Percentiles rank a stretch among this genome's conserved stretches.
Conservation (phyloP, 768 basidiomycete species). For the Pleurotus pulmonarius region DNA sequence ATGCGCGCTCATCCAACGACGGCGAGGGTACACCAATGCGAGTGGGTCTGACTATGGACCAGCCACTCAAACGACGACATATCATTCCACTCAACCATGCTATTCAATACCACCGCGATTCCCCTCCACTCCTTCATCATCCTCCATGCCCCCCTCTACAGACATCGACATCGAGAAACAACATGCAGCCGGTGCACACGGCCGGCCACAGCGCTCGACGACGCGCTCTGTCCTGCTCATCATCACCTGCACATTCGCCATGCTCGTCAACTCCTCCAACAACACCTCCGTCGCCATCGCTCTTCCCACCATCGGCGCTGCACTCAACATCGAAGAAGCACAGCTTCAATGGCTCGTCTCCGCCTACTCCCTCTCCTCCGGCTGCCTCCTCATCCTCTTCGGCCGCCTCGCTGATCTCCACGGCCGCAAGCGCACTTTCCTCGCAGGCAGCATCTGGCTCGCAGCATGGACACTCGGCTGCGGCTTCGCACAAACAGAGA, state of each 20-base stretch:
- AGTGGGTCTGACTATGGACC: too few species aligned
- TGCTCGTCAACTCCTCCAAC: conserved; percentile 35
- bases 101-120: too few species aligned
- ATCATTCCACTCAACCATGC: too few species aligned
- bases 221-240: conserved; percentile 18
- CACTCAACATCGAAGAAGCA: conserved; percentile 44
- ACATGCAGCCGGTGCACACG: background rate
- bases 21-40: too few species aligned
- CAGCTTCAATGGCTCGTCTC: conserved; percentile 66
- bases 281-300: conserved; percentile 47
- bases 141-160: background rate
- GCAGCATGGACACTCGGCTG: conserved; percentile 58
- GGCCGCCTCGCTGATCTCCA: conserved; percentile 78
- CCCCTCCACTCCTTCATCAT: background rate
- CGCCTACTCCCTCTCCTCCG: conserved; percentile 66
- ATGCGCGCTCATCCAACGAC: too few species aligned
- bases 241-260: conserved; percentile 35
- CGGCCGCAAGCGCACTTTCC: conserved; percentile 67
- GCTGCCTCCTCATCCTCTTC: conserved; percentile 71
- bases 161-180: background rate
- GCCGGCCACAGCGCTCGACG: background rate
- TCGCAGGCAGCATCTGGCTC: conserved; percentile 53
- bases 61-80: too few species aligned
- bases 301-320: conserved; percentile 45
- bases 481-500: conserved; percentile 56